Conservation (phyloP, 2,329 filamentous ascomycete species). For the Sporothrix brunneoviolacea region DNA sequence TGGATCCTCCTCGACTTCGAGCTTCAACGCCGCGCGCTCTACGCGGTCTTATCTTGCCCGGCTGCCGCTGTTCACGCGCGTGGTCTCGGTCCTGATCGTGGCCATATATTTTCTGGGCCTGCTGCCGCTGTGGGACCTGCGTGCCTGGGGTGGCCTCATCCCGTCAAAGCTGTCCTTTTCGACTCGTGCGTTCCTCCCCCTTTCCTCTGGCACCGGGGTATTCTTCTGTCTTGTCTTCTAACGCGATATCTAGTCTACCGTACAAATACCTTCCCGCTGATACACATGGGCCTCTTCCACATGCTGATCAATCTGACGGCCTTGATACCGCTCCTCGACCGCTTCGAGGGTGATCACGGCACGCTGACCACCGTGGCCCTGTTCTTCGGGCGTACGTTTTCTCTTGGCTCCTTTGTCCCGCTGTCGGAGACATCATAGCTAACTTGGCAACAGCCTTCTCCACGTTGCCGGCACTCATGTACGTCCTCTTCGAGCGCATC, state of each 20-base stretch:
- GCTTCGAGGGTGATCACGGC: conserved; percentile 88
- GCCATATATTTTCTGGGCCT: conserved; percentile 63
- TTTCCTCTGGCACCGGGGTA: neutral
- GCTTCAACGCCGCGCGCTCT: conserved; percentile 64
- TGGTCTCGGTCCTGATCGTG: conserved; percentile 59
- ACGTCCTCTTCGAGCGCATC: conserved; percentile 71
- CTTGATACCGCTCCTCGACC: conserved; percentile 79
- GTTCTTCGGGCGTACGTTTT: conserved; percentile 80
- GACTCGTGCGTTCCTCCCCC: conserved; percentile 54
- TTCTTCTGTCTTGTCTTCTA: neutral
- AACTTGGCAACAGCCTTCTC: conserved; percentile 52
- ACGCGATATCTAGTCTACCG: conserved; percentile 63
- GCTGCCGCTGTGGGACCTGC: conserved; percentile 64
- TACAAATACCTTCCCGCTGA: conserved; percentile 83
- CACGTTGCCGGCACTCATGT: conserved; percentile 74
- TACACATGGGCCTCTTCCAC: conserved; percentile 78
- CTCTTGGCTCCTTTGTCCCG: too few relatives aligned
- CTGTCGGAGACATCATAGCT: neutral
- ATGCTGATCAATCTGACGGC: conserved; percentile 71
- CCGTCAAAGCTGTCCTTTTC: conserved; percentile 67
- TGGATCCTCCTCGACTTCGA: conserved; percentile 20
- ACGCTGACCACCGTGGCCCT: conserved; percentile 81
- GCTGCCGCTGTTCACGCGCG: conserved; percentile 80
- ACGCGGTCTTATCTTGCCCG: conserved; percentile 70
- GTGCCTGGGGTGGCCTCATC: conserved; percentile 70